A percentile compares a stretch with the other conserved stretches of the same genome.
Conservation (phyloP, 2,329 filamentous ascomycete genomes). For the Lasiodiplodia sp. region DNA sequence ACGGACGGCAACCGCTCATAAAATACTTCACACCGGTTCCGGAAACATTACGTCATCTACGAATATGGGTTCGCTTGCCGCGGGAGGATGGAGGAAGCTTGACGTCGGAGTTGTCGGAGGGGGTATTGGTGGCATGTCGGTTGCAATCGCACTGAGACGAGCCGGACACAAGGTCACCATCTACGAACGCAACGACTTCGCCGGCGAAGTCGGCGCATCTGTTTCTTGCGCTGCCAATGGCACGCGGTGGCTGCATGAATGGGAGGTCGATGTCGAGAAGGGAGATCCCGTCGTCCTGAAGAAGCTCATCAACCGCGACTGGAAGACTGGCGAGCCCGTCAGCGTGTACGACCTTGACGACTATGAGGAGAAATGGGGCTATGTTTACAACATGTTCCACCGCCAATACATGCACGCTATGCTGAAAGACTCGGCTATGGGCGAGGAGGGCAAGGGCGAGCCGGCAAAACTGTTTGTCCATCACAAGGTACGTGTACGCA, state of each 20-base stretch:
- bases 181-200: slow-evolving; percentile 72
- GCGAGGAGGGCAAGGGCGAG: slow-evolving; percentile 59
- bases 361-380: slow-evolving; percentile 71
- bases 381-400: slow-evolving; percentile 74
- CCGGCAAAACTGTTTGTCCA: slow-evolving; percentile 68
- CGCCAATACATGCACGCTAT: slow-evolving; percentile 73
- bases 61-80: slow-evolving; percentile 27
- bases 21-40: neutral
- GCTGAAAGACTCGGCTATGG: slow-evolving; percentile 67
- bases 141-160: slow-evolving; percentile 60
- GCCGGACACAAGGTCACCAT: slow-evolving; percentile 65
- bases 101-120: slow-evolving; percentile 57
- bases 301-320: slow-evolving; percentile 73
- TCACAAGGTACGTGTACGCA: slow-evolving; percentile 47
- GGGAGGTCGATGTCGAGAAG: slow-evolving; percentile 69
- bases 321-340: slow-evolving; percentile 71
- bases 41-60: neutral
- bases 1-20: neutral
- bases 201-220: slow-evolving; percentile 67
- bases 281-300: slow-evolving; percentile 71
- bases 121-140: slow-evolving; percentile 62
- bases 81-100: slow-evolving; percentile 36
- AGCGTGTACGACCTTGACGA: slow-evolving; percentile 70
- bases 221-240: slow-evolving; percentile 70
- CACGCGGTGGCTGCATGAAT: slow-evolving; percentile 73